A percentile compares a stretch with the other conserved stretches of the same genome.
Evolutionary conservation across 495 filamentous ascomycete species (phyloP).

Genomic region (Aspergillus affinis): DNA sequence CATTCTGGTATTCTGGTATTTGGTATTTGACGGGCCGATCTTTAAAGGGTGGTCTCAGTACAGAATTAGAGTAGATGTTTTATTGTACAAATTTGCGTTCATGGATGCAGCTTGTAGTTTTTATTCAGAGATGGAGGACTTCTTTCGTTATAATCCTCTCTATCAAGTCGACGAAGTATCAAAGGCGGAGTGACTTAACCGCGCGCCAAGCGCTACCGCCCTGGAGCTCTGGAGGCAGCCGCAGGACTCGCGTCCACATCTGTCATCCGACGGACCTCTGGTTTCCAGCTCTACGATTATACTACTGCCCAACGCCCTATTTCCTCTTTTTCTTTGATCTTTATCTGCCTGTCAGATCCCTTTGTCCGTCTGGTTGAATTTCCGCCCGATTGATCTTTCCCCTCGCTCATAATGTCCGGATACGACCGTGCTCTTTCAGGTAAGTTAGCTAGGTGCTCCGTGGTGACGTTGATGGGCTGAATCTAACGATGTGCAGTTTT

Average conservation of each 20-base stretch:
- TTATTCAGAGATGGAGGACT: too few relatives aligned
- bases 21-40: too few relatives aligned
- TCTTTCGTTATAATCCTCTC: too few relatives aligned
- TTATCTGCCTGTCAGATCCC: too few relatives aligned
- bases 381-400: slow-evolving; percentile 5
- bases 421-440: slow-evolving; percentile 95
- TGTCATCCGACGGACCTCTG: slow-evolving; percentile 25
- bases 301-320: too few relatives aligned
- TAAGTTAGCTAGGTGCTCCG: slow-evolving; percentile 47
- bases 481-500: slow-evolving; percentile 45
- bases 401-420: slow-evolving; percentile 69
- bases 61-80: slow-evolving; percentile 14
- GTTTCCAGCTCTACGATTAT: too few relatives aligned
- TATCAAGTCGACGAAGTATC: too few relatives aligned
- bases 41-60: slow-evolving; percentile 7
- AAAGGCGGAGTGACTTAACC: slow-evolving; percentile 15
- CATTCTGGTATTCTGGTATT: too few relatives aligned
- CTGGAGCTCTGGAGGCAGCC: slow-evolving; percentile 29
- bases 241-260: slow-evolving; percentile 30
- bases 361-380: slow-evolving; percentile 5
- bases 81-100: too few relatives aligned
- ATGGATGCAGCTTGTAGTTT: too few relatives aligned
- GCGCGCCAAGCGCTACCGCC: slow-evolving; percentile 25
- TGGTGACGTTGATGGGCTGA: slow-evolving; percentile 52
- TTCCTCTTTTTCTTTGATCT: too few relatives aligned